Conservation (phyloP, 176 grass and related monocot species). For the Ensete glaucum region DNA sequence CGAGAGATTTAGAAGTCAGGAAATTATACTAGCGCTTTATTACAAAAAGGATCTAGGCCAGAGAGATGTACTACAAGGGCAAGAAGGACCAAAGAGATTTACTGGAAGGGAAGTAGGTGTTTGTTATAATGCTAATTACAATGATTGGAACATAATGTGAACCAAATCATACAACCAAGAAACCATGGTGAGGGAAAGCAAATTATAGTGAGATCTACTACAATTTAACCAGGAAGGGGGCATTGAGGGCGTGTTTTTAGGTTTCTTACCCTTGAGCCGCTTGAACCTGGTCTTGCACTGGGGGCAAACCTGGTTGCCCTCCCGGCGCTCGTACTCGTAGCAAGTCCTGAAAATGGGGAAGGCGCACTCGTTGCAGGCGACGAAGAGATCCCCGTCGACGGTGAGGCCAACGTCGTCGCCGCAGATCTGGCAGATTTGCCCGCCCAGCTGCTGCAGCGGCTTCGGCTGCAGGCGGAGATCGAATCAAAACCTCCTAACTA, state of each 20-base stretch:
- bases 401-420: slow-evolving; percentile 70
- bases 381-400: slow-evolving; percentile 76
- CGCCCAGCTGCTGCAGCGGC: slow-evolving; percentile 47
- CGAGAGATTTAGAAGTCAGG: neutral
- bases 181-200: no score
- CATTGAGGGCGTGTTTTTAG: no score
- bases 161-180: no score
- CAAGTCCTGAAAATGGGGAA: slow-evolving; percentile 88
- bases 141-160: no score
- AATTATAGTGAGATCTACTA: no score
- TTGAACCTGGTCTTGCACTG: slow-evolving; percentile 99
- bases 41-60: no score
- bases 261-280: slow-evolving; percentile 71
- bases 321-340: slow-evolving; percentile 98
- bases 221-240: no score
- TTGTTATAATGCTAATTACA: no score
- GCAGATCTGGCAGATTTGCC: slow-evolving; percentile 69
- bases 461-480: slow-evolving; percentile 27
- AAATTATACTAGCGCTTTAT: no score
- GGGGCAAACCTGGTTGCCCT: slow-evolving; percentile 79
- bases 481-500: neutral
- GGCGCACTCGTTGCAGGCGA: slow-evolving; percentile 78
- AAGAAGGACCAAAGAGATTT: no score
- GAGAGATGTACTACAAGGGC: no score
- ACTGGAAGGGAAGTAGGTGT: no score